These are phyloP conservation scores for Syzygium jambos DNA, from an alignment of 345 rosid species.

Conservation along the genomic window DNA sequence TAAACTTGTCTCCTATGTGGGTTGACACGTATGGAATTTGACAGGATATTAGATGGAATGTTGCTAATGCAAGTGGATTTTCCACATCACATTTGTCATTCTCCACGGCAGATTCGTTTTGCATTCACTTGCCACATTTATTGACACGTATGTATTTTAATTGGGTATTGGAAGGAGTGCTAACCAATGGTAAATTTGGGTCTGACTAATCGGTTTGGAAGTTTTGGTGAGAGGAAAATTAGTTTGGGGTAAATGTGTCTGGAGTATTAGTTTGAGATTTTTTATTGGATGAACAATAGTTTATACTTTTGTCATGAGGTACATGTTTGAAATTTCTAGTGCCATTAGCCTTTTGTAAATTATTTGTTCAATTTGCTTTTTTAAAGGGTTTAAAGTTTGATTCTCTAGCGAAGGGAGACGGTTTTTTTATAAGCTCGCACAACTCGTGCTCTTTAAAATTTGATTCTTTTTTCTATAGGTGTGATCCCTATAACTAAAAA, in stretches of 20 bases:
- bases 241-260: background rate
- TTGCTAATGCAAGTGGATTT: background rate
- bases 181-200: background rate
- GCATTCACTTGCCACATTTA: background rate
- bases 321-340: background rate
- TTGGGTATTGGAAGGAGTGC: rapidly evolving
- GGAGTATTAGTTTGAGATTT: background rate
- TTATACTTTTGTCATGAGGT: background rate
- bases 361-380: background rate
- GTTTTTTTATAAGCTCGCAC: background rate
- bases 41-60: background rate
- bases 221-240: background rate
- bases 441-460: background rate
- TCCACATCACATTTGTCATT: background rate
- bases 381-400: background rate
- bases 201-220: background rate
- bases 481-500: background rate
- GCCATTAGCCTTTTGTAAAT: background rate
- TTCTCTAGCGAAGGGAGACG: background rate
- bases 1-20: background rate
- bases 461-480: background rate
- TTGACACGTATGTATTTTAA: background rate
- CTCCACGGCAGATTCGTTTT: background rate
- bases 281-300: background rate
- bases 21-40: background rate